Evolutionary conservation across 768 basidiomycete species (phyloP).

Genomic region (Gautieria morchelliformis): DNA sequence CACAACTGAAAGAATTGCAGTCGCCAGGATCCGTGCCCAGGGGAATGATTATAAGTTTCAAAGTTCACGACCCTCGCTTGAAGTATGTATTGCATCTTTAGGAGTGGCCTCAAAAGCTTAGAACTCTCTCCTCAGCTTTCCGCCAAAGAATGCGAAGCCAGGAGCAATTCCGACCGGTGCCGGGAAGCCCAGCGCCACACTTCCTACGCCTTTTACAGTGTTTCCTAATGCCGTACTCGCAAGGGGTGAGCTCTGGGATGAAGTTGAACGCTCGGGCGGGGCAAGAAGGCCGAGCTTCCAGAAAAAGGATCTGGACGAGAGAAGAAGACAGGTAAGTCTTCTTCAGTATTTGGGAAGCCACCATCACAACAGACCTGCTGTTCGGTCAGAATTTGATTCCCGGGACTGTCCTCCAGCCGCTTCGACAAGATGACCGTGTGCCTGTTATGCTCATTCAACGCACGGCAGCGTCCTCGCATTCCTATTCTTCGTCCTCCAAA

Average conservation of each 20-base stretch:
- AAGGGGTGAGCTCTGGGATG: slow-evolving; percentile 67
- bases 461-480: slow-evolving; percentile 34
- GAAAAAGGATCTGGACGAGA: slow-evolving; percentile 80
- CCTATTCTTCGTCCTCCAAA: slow-evolving; percentile 13
- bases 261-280: slow-evolving; percentile 37
- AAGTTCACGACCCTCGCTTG: slow-evolving; percentile 78
- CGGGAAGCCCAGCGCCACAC: slow-evolving; percentile 15
- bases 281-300: slow-evolving; percentile 52
- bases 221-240: slow-evolving; percentile 54
- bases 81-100: slow-evolving; percentile 39
- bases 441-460: slow-evolving; percentile 79
- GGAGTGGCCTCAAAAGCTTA: background rate
- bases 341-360: background rate
- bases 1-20: slow-evolving; percentile 46
- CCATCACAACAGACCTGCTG: background rate
- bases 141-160: slow-evolving; percentile 64
- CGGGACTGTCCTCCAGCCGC: slow-evolving; percentile 57
- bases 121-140: slow-evolving; percentile 47
- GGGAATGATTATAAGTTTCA: slow-evolving; percentile 71
- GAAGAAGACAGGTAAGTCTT: slow-evolving; percentile 55
- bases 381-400: slow-evolving; percentile 58
- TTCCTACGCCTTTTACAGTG: slow-evolving; percentile 24
- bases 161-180: slow-evolving; percentile 18
- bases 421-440: slow-evolving; percentile 71
- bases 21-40: slow-evolving; percentile 59